Evolutionary conservation across 2,329 filamentous ascomycete species (phyloP), one percentile per base, ranked within the genome.

Genomic region (Kalmusia sp.): DNA sequence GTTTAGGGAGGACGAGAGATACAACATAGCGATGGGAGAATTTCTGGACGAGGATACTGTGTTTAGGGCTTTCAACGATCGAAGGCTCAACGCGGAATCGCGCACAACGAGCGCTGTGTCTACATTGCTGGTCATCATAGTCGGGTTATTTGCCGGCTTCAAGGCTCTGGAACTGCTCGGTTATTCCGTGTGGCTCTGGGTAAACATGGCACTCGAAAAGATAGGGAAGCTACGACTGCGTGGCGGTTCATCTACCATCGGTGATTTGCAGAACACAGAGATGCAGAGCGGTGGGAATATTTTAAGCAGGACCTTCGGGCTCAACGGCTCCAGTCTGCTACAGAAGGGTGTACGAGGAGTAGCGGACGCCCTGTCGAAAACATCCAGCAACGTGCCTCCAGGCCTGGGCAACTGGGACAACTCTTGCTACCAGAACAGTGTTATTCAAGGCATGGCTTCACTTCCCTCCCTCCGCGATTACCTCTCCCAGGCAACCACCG

Each of bases 371-470:
- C 61, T 73, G 27, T 66, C 76, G 3, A 64, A 59, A 40, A 64
- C 50, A 7, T 54, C 63, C 27, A 67, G 62, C 51, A 57, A 68
- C 47, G 72, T 68, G 11, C 80, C 80, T 12, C 70, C 79, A 1
- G 95, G 95, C 0, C 78, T 98, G 48, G 92, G 91, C 8, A 99
- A 99, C 72, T 88, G 87, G 78, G 91, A 96, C 77, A 96, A 97
- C 71, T 96, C 92, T 1, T 98, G 95, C 79, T 99, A 96, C 73
- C 95, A 98, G 75, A 99, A 99, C 74, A 97, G 93, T 70, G 88
- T 97, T 17, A 85, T 99, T 9, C 92, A 96, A 72, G 80, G 79
- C 25, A 67, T 98, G 35, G 87, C 93, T 1, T 89, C 93, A 3
- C 80, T 98, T 25, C 82, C 84, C 15, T 84, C 88, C 4, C 78